These are phyloP conservation scores for Sugiyamaella novakii DNA, from an alignment of 1,139 yeast species.

Conservation along the genomic window DNA sequence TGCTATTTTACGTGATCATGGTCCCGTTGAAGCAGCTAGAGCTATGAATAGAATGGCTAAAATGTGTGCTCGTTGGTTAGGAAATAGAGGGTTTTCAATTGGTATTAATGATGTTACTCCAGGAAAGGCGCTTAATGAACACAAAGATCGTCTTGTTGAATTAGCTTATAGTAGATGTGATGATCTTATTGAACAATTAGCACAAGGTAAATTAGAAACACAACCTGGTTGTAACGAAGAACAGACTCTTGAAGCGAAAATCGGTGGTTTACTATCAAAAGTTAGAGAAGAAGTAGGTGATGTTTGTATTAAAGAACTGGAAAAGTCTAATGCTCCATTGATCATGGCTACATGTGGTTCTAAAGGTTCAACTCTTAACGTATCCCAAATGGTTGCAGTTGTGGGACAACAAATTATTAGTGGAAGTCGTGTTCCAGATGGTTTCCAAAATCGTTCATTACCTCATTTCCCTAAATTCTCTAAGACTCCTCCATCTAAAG, in stretches of 20 bases:
- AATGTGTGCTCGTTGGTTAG: constrained; percentile 90
- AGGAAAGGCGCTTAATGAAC: constrained; percentile 69
- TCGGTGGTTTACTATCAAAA: constrained; percentile 92
- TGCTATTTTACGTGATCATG: constrained; percentile 91
- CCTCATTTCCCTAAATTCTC: constrained; percentile 97
- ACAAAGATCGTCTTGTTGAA: constrained; percentile 88
- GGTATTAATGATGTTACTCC: constrained; percentile 99
- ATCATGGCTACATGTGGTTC: constrained; percentile 99
- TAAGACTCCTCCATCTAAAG: constrained; percentile 96
- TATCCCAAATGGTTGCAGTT: constrained; percentile 99
- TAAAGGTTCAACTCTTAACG: constrained; percentile 96
- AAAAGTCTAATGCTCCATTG: constrained; percentile 89
- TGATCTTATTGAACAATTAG: constrained; percentile 76
- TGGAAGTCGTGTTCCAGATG: constrained; percentile 99
- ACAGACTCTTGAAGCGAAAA: constrained; percentile 95
- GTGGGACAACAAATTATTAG: constrained; percentile 99
- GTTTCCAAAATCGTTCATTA: constrained; percentile 96
- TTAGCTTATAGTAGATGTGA: constrained; percentile 91
- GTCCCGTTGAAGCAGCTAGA: constrained; percentile 89
- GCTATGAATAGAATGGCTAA: constrained; percentile 99
- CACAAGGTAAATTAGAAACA: constrained; percentile 88
- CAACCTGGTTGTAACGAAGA: constrained; percentile 99
- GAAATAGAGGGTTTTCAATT: constrained; percentile 94
- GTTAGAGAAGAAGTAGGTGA: constrained; percentile 99
- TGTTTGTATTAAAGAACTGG: constrained; percentile 90